These are phyloP conservation scores for Paramecium octaurelia DNA, from an alignment of 73 alveolate genomes.

Conservation along the genomic window DNA sequence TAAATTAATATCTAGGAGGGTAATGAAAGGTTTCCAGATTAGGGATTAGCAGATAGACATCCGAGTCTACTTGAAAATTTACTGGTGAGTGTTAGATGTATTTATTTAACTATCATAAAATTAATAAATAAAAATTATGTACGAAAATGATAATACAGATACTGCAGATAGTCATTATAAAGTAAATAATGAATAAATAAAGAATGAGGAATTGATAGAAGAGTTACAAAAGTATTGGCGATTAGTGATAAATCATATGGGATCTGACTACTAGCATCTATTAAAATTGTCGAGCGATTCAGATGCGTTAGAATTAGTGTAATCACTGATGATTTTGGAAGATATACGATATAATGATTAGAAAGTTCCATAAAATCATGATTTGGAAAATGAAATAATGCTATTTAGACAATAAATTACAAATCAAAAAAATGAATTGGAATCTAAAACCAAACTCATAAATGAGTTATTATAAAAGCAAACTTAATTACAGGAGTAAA, in stretches of 20 bases:
- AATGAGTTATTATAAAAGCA: background rate
- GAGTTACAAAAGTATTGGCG: slow-evolving; percentile 32
- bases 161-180: slow-evolving; percentile 37
- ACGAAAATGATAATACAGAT: slow-evolving; percentile 26
- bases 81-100: background rate
- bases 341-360: background rate
- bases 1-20: background rate
- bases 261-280: background rate
- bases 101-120: background rate
- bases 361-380: background rate
- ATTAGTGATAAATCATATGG: background rate
- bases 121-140: background rate
- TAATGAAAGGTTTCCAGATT: too few species aligned
- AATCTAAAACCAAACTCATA: background rate
- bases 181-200: background rate
- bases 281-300: background rate
- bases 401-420: background rate
- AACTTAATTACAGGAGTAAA: background rate
- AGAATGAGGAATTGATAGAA: slow-evolving; percentile 12
- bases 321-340: background rate
- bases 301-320: slow-evolving; percentile 9
- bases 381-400: background rate
- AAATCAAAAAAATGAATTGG: background rate
- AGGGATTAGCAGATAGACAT: background rate
- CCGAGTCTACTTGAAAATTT: background rate